A percentile compares a stretch with the other conserved stretches of the same genome.
Evolutionary conservation across 164 flowering plant genomes (phyloP).

Genomic region (Amborella trichopoda): DNA sequence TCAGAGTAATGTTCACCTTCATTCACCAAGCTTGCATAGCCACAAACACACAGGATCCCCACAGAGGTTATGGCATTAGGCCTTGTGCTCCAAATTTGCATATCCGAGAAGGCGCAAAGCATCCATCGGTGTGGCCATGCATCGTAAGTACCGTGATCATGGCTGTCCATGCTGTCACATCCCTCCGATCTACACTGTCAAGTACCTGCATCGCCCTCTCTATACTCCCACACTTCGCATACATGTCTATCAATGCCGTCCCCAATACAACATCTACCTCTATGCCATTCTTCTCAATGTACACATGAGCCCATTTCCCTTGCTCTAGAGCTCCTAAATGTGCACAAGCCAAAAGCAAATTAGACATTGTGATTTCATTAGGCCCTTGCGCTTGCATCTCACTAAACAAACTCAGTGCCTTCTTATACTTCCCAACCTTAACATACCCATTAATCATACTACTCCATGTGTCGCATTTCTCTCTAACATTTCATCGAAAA

Average conservation of each 20-base stretch:
- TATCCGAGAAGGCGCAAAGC: slow-evolving; percentile 39
- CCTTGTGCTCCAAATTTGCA: slow-evolving; percentile 45
- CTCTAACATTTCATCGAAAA: slow-evolving; percentile 27
- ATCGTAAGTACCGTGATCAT: slow-evolving; percentile 65
- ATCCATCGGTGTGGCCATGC: slow-evolving; percentile 48
- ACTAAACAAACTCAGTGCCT: slow-evolving; percentile 36
- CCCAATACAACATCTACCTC: slow-evolving; percentile 51
- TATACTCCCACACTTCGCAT: slow-evolving; percentile 54
- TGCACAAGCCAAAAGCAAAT: slow-evolving; percentile 67
- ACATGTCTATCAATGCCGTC: slow-evolving; percentile 80
- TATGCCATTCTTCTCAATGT: slow-evolving; percentile 41
- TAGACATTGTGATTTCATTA: slow-evolving; percentile 72
- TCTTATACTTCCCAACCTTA: slow-evolving; percentile 42
- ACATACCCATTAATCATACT: slow-evolving; percentile 64
- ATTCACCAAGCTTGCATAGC: slow-evolving; percentile 56
- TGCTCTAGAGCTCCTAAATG: slow-evolving; percentile 45
- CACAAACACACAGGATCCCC: slow-evolving; percentile 66
- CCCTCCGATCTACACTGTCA: slow-evolving; percentile 29
- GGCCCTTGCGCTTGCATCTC: slow-evolving; percentile 59
- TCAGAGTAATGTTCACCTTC: slow-evolving; percentile 43
- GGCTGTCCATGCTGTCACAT: slow-evolving; percentile 70
- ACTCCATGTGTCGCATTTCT: slow-evolving; percentile 52
- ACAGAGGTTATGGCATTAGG: slow-evolving; percentile 72
- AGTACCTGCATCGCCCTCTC: slow-evolving; percentile 44
- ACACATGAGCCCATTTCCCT: slow-evolving; percentile 54